Evolutionary conservation across 805 yeast genomes (phyloP), one percentile per base, ranked within the genome.

Genomic region (Ogataea wickerhamii): DNA sequence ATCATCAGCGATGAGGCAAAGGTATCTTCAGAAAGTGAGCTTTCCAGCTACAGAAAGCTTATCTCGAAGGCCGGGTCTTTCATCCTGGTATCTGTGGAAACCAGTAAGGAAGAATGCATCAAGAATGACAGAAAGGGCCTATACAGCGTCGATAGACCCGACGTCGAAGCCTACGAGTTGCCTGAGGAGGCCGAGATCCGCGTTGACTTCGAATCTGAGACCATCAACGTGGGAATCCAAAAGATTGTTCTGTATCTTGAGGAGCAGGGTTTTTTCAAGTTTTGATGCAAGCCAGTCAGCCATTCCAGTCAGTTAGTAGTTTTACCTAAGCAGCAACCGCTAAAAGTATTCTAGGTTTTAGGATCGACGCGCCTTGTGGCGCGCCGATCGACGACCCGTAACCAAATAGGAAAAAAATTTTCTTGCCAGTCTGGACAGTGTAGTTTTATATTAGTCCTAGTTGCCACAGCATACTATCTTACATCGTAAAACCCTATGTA

Each of bases 201-300:
- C 32, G 72, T 80, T 19, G 78, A 74, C 45, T 58, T 75, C 33
- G 67, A 72, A 30, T 71, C 74, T 43, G 73, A 71, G 32, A 73
- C 78, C 28, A 78, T 84, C 39, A 69, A 81, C 40, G 73, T 86
- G 31, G 83, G 86, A 41, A 84, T 87, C 39, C 86, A 78, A 58
- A 80, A 81, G 60, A 75, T 85, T 47, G 81, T 84, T 24, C 66
- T 79, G 43, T 73, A 80, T 58, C 73, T 89, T 51, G 87, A 85
- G 63, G 78, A 81, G 53, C 86, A 88, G 65, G 95, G 94, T 13
- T 89, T 83, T 67, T 86, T 85, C 64, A 66, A 64, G 43, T 74
- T 73, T 50, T 71, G 63, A n/a, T n/a, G n/a, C n/a, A n/a, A n/a
- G n/a, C n/a, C n/a, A n/a, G n/a, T n/a, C n/a, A n/a, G n/a, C n/a